Conservation (phyloP, 2,329 filamentous ascomycete genomes). For the Xylariaceae sp. region DNA sequence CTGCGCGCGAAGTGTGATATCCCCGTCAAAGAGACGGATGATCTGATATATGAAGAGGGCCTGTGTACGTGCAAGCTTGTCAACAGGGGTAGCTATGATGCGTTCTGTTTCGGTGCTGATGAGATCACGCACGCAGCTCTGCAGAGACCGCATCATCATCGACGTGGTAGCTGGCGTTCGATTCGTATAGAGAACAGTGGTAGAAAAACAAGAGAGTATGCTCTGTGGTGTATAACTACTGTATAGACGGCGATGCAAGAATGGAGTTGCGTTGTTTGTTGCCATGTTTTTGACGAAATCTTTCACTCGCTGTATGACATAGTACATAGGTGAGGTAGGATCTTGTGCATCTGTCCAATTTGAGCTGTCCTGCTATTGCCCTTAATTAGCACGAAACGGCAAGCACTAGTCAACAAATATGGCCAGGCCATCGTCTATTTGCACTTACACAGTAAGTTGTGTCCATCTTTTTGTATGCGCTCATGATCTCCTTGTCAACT, state of each 20-base stretch:
- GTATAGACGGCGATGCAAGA: slow-evolving; percentile 30
- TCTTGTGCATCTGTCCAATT: slow-evolving; percentile 30
- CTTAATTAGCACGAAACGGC: slow-evolving; percentile 7
- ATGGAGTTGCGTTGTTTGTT: slow-evolving; percentile 26
- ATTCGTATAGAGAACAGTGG: slow-evolving; percentile 28
- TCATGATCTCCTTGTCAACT: slow-evolving; percentile 13
- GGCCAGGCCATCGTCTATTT: background rate
- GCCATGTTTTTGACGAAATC: slow-evolving; percentile 25
- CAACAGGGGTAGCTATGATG: slow-evolving; percentile 17
- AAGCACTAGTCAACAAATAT: background rate
- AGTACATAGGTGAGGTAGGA: slow-evolving; percentile 23
- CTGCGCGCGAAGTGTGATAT: slow-evolving; percentile 18
- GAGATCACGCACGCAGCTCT: slow-evolving; percentile 23
- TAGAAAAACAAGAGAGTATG: slow-evolving; percentile 31
- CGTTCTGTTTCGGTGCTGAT: slow-evolving; percentile 8
- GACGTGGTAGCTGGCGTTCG: slow-evolving; percentile 26
- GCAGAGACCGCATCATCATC: slow-evolving; percentile 28
- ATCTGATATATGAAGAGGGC: slow-evolving; percentile 24
- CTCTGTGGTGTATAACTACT: slow-evolving; percentile 22
- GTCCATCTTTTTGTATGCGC: slow-evolving; percentile 20
- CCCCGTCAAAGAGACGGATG: slow-evolving; percentile 26
- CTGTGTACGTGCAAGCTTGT: slow-evolving; percentile 25
- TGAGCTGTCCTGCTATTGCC: slow-evolving; percentile 17
- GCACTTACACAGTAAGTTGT: slow-evolving; percentile 21
- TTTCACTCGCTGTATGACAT: slow-evolving; percentile 26